Base-by-base conservation (phyloP, 768 basidiomycete species). In the Boletus tylopilopsis region DNA sequence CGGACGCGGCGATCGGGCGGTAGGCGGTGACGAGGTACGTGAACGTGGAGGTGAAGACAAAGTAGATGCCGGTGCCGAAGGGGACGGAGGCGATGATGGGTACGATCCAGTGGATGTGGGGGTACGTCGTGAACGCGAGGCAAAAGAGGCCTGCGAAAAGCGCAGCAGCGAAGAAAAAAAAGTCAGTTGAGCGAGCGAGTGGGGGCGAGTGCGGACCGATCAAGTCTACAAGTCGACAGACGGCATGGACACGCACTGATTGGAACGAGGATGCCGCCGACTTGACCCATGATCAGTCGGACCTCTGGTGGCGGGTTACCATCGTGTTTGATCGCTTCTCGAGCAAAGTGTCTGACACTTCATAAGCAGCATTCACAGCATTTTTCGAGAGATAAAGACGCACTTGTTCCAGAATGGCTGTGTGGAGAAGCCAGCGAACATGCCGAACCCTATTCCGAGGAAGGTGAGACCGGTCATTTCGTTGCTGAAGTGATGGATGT, bases 31-130 rank as follows among this genome's bases (percentile, higher is more conserved):
- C 78, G 42, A 79, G 70, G 59, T 75, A 80, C 63, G 75, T 84
- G 67, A 87, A 87, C 4, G 80, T 80, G 8, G 79, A 78, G 1
- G 82, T 82, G 68, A 85, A 91, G 35, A 82, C 79, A 54, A 79
- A 87, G 58, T 74, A 69, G 37, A 78, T 67, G 4, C 84, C 87
- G 1, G 77, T 69, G 21, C 80, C 79, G 52, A 82, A 77, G 5
- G 72, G 76, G 5, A 69, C 51, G 1, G 75, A 72, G 4, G 66
- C 71, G 48, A 78, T 60, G 53, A 79, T 71, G 15, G 76, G 76
- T 7, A 68, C 71, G 47, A 74, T 73, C 76, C 76, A 77, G 49
- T 73, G 76, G 0, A 80, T 73, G 8, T 61, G 59, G 3, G 58
- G 51, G 61, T 77, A 76, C 3, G 76, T 77, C 2, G 79, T 80